A percentile compares a stretch with the other conserved stretches of the same genome.
Conservation (phyloP, 805 yeast species). For the Yueomyces sinensis region DNA sequence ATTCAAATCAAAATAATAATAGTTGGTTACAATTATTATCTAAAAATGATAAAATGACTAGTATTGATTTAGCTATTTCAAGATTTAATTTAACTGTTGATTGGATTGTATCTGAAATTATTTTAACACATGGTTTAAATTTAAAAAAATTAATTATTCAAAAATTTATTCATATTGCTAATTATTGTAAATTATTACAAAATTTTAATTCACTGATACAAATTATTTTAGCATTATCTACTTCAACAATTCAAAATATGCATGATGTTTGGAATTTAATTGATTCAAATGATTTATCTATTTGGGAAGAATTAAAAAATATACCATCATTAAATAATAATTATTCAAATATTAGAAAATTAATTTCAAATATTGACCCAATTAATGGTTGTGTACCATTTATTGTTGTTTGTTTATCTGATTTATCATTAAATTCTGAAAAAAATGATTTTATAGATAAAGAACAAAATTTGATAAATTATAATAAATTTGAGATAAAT, state of each 20-base stretch:
- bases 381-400: slow-evolving; percentile 81
- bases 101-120: slow-evolving; percentile 84
- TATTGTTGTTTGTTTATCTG: slow-evolving; percentile 74
- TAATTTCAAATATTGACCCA: slow-evolving; percentile 37
- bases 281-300: slow-evolving; percentile 56
- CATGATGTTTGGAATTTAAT: slow-evolving; percentile 63
- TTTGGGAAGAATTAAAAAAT: slow-evolving; percentile 54
- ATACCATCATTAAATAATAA: slow-evolving; percentile 65
- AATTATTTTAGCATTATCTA: slow-evolving; percentile 65
- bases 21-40: slow-evolving; percentile 76
- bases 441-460: slow-evolving; percentile 23
- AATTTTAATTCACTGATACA: slow-evolving; percentile 85
- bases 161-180: slow-evolving; percentile 79
- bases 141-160: slow-evolving; percentile 62
- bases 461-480: slow-evolving; percentile 46
- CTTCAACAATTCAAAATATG: slow-evolving; percentile 45
- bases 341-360: slow-evolving; percentile 47
- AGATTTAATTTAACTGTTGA: slow-evolving; percentile 81
- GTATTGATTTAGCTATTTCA: slow-evolving; percentile 69
- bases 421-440: slow-evolving; percentile 54
- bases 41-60: slow-evolving; percentile 43
- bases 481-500: slow-evolving; percentile 62
- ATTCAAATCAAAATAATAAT: slow-evolving; percentile 44
- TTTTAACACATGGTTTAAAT: slow-evolving; percentile 47
- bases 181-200: slow-evolving; percentile 55